Evolutionary conservation across 148 eudicot species (phyloP), one percentile per base, ranked within the genome.

Genomic region (Cornus controversa): DNA sequence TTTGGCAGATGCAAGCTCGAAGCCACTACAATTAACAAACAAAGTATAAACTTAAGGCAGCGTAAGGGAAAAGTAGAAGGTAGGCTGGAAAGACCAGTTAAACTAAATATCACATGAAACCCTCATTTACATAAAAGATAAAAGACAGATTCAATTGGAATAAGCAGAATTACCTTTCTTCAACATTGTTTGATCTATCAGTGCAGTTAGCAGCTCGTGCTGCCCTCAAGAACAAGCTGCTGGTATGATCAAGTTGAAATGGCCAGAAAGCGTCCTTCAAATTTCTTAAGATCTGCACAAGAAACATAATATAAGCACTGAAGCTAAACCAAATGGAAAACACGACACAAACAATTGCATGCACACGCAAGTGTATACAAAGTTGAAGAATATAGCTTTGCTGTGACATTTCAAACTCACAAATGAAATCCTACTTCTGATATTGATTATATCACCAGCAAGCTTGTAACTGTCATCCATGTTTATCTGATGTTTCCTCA

Each of bases 211-310:
- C 98, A 80, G 98, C 96, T 77, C 78, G 85, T 82, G 94, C 98
- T 74, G 98, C 98, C 81, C 92, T 88, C 74, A 94, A 75, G 74
- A 94, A 94, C 78, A 89, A 85, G 80, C 98, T 94, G 63, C 80
- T 84, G 36, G 83, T 72, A 74, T 76, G 89, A 79, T 86, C 91
- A 84, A 87, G 90, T 78, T 90, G 93, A 83, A 94, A 94, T 79
- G 98, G 98, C 98, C 98, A 94, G 78, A 90, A 91, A 75, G 92
- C 86, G 75, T 83, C 75, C 88, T 94, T 94, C 83, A 94, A 87
- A 78, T 88, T 88, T 77, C 83, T 89, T 86, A 94, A 80, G 65
- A 82, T 87, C 98, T 93, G 88, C 70, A 73, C 23, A 74, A 28
- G 28, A 67, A 62, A 69, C 64, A 42, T 65, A 72, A 29, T 37